Evolutionary conservation across 2,329 filamentous ascomycete species (phyloP).

Genomic region (Cladophialophora psammophila): DNA sequence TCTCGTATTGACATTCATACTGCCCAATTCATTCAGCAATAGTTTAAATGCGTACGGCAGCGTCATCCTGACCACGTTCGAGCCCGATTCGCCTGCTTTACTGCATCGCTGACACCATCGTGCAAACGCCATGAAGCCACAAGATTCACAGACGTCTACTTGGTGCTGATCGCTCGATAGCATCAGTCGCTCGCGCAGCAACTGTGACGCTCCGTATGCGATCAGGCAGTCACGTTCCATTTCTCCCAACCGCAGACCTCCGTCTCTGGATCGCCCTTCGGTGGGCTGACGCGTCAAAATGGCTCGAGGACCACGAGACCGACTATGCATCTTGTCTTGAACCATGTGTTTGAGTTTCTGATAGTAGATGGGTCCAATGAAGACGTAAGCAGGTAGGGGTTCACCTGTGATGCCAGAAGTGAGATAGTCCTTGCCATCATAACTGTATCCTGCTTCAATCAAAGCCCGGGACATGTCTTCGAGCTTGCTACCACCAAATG

Average conservation of each 20-base stretch:
- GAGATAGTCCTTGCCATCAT: conserved; percentile 96
- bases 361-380: conserved; percentile 99
- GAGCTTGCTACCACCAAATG: conserved; percentile 81
- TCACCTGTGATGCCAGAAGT: conserved; percentile 96
- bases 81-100: conserved; percentile 67
- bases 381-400: conserved; percentile 91
- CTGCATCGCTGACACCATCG: conserved; percentile 90
- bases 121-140: conserved; percentile 93
- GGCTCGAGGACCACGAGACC: conserved; percentile 85
- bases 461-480: conserved; percentile 88
- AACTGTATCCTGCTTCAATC: conserved; percentile 88
- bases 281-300: conserved; percentile 95
- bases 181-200: conserved; percentile 93
- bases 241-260: conserved; percentile 91
- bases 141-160: conserved; percentile 92
- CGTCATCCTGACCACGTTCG: conserved; percentile 87
- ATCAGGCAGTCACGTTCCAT: conserved; percentile 99
- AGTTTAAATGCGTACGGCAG: conserved; percentile 98
- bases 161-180: conserved; percentile 87
- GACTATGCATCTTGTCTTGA: conserved; percentile 99
- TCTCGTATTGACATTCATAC: conserved; percentile 97
- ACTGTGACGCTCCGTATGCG: conserved; percentile 91
- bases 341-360: conserved; percentile 99
- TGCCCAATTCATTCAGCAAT: conserved; percentile 92
- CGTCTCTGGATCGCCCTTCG: conserved; percentile 90